Base-by-base conservation (phyloP, 139 green algal genomes). In the Raphidocelis subcapitata region DNA sequence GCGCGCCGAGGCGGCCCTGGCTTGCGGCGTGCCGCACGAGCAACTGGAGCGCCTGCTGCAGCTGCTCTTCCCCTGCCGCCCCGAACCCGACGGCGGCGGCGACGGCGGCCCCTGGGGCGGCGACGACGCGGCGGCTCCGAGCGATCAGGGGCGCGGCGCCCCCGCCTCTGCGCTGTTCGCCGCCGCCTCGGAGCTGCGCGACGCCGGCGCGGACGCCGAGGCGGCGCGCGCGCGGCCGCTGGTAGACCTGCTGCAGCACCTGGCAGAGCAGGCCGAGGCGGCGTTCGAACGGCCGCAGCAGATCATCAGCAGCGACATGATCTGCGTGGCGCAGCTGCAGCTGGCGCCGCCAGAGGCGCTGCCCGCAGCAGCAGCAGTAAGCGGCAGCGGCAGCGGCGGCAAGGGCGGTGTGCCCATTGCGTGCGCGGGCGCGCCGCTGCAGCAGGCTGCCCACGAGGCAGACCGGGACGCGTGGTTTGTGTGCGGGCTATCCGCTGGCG, bases 191-290 rank as follows among this genome's bases (percentile, higher is more conserved):
- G n/a, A 4, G 5, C 4, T n/a, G 2, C 26, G 3, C 44, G 20
- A 1, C 35, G 28, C 28, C 51, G 65, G 72, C 62, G 68, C 29
- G 3, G 46, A 33, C 24, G 24, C 35, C 23, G 56, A 60, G 59
- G 69, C 31, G 49, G 76, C 54, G 29, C 55, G 44, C 59, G 49
- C 24, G 59, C 31, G n/a, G 54, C 49, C 65, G 14, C 32, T 82
- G 44, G 59, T 72, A 63, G 70, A 71, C 24, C 70, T 79, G 70
- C 51, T 82, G 71, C 41, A 49, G n/a, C 24, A 67, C 36, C 65
- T 82, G 24, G 15, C 15, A 5, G 57, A 67, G 24, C 21, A 57
- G 21, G 75, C 56, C 21, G 56, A 67, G 1, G 47, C 26, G 20
- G 71, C 46, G 24, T 75, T 75, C 36, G 77, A 72, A 32, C 65